Percentiles rank a stretch among this genome's conserved stretches.
Conservation (phyloP, 2,329 filamentous ascomycete genomes). For the Alternaria rosae region DNA sequence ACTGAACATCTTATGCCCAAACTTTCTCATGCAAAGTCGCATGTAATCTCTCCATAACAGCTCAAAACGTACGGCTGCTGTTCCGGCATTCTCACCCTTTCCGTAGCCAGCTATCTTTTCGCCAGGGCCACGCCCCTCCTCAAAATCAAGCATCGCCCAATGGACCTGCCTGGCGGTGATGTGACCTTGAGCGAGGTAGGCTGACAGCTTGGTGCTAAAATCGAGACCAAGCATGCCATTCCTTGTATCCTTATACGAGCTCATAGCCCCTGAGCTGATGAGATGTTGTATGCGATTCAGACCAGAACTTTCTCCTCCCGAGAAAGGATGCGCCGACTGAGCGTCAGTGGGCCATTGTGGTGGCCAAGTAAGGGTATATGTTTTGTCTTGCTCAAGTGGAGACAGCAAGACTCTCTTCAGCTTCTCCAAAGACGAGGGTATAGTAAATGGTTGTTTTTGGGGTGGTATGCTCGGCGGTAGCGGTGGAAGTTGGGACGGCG, state of each 20-base stretch:
- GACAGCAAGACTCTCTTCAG: conserved; percentile 64
- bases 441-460: conserved; percentile 68
- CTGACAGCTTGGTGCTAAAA: conserved; percentile 79
- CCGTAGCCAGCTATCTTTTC: conserved; percentile 62
- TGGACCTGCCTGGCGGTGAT: conserved; percentile 78
- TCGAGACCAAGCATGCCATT: conserved; percentile 75
- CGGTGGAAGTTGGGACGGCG: conserved; percentile 65
- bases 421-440: conserved; percentile 63
- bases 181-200: conserved; percentile 74
- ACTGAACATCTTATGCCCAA: conserved; percentile 69
- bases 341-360: conserved; percentile 62
- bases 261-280: conserved; percentile 67
- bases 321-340: conserved; percentile 69
- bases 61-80: conserved; percentile 73
- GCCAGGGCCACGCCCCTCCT: conserved; percentile 63
- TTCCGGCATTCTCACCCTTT: conserved; percentile 75
- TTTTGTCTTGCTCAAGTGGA: conserved; percentile 60
- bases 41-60: conserved; percentile 82
- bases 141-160: conserved; percentile 71
- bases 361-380: conserved; percentile 58
- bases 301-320: conserved; percentile 70
- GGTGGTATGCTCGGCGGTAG: conserved; percentile 65
- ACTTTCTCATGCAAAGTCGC: conserved; percentile 76
- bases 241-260: conserved; percentile 71
- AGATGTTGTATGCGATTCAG: conserved; percentile 67